Percentiles rank a stretch among this genome's conserved stretches.
Evolutionary conservation across 176 grass and related monocot species (phyloP).

Genomic region (Avena insularis): DNA sequence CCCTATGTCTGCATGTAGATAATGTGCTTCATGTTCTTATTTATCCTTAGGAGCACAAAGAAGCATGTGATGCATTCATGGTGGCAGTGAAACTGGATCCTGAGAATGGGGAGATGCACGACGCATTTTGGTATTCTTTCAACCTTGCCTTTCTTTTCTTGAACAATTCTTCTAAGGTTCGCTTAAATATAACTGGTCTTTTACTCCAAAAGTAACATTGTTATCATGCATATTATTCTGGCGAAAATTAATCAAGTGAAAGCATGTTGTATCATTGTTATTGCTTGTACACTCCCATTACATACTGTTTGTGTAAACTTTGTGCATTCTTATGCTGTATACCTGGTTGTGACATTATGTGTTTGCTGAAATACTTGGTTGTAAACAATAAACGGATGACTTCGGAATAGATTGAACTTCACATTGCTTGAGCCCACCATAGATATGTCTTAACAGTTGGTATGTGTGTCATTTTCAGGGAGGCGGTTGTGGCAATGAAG

Average conservation of each 20-base stretch:
- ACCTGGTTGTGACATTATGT: not conserved
- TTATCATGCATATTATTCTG: not conserved
- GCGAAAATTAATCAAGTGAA: not conserved
- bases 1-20: not conserved
- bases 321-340: not conserved
- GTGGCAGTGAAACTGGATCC: slow-evolving; percentile 49
- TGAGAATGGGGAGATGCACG: slow-evolving; percentile 30
- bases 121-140: slow-evolving; percentile 39
- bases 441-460: not conserved
- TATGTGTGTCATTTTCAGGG: slow-evolving; percentile 20
- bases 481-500: slow-evolving; percentile 36
- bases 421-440: not conserved
- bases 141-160: not conserved
- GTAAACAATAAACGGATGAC: no score
- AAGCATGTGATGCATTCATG: slow-evolving; percentile 45
- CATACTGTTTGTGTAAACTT: not conserved
- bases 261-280: not conserved
- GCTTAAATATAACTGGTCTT: not conserved
- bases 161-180: not conserved
- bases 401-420: not conserved
- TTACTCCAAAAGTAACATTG: not conserved
- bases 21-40: slow-evolving; percentile 16
- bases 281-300: not conserved
- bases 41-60: slow-evolving; percentile 37
- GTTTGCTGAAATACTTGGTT: not conserved